Evolutionary conservation across 805 yeast species (phyloP), one percentile per base, ranked within the genome.

Genomic region (Ogataea paraovalis): DNA sequence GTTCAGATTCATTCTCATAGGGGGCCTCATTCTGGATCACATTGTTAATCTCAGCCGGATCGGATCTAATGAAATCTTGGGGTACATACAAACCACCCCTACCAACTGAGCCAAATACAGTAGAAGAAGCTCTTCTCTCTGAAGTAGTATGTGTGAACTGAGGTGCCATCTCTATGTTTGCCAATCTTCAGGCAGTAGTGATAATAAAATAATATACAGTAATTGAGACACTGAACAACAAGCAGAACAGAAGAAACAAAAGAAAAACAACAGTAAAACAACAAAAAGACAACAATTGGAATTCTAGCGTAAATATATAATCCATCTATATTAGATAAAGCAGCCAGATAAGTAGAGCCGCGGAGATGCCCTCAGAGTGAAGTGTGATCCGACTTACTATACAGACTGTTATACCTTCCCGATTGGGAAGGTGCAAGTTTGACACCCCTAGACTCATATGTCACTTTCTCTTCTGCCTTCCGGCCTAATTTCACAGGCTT

Each of bases 31-130:
- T 54, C 32, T 59, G 60, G 44, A 57, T 49, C 3, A 56, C 57
- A 39, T 51, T 53, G 6, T 54, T 64, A 10, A 60, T 55, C 22
- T 53, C 63, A 2, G 52, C 55, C 8, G 52, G 45, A 57, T 61
- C 45, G 22, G 47, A 53, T 22, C 45, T 52, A 23, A 65, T 60
- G 56, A 78, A 78, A 60, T 78, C 83, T 30, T 69, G 67, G 0
- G 82, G 82, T n/a, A 75, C 59, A 47, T 65, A 78, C 3, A 78
- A 62, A 0, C 82, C 81, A 3, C 76, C 73, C 51, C 80, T 70
- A 3, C 82, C 80, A 3, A 72, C 60, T 1, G 80, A 75, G 2
- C 81, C 82, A 44, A 67, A 75, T 0, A 77, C 75, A 1, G 76
- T 68, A 0, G 62, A 50, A 1, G 82, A 77, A 4, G 78, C 80